Conservation (phyloP, 805 yeast genomes). For the Candida bentonensis region DNA sequence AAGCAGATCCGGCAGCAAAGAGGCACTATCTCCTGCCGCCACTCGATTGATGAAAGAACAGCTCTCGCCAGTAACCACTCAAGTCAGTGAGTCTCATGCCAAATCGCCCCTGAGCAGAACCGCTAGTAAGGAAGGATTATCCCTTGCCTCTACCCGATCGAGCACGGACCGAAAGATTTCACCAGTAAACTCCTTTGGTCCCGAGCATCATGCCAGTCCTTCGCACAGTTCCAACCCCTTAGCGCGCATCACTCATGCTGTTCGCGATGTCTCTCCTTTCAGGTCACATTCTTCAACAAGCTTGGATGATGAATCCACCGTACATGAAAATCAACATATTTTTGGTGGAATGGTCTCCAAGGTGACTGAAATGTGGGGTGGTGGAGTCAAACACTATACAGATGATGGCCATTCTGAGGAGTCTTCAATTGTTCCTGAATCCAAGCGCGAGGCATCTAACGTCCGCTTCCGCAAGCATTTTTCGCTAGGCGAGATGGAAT, state of each 20-base stretch:
- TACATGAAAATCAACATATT: neutral
- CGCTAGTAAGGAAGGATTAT: neutral
- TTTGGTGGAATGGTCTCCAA: slow-evolving; percentile 13
- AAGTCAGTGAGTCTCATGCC: neutral
- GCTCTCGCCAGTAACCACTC: neutral
- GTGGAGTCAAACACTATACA: slow-evolving; percentile 39
- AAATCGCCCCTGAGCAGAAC: neutral
- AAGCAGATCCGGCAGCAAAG: neutral
- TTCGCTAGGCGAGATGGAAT: slow-evolving; percentile 38
- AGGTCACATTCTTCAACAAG: neutral
- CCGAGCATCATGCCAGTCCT: neutral
- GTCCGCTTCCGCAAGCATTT: slow-evolving; percentile 53
- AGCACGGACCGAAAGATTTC: too few relatives aligned
- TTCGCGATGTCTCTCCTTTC: neutral
- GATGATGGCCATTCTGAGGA: slow-evolving; percentile 25
- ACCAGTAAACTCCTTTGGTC: too few relatives aligned
- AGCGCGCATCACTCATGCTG: neutral
- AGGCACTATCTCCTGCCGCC: neutral
- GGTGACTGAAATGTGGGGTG: slow-evolving; percentile 39
- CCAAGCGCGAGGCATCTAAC: slow-evolving; percentile 34
- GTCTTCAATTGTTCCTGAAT: slow-evolving; percentile 30
- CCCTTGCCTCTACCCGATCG: too few relatives aligned
- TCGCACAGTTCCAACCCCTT: neutral
- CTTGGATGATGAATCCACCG: neutral
- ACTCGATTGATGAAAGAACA: neutral